Evolutionary conservation across 2,329 filamentous ascomycete genomes (phyloP).

Genomic region (Trichoderma koningiopsis): DNA sequence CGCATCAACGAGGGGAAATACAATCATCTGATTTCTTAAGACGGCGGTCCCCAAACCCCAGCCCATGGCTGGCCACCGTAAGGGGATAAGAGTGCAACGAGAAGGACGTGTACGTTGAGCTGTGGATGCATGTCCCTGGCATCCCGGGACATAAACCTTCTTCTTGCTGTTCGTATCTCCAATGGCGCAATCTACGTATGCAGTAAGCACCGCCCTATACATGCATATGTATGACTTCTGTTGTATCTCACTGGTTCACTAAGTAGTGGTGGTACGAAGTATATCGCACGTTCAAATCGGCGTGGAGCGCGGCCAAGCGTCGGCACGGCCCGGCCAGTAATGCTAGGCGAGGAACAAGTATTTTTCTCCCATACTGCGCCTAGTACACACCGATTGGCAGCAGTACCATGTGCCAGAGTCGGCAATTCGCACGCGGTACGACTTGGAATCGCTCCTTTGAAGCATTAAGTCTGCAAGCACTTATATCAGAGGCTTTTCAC

Average conservation of each 20-base stretch:
- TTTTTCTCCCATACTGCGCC: not conserved
- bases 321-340: slow-evolving; percentile 21
- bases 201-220: not conserved
- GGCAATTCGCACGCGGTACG: not conserved
- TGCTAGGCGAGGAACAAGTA: not conserved
- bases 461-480: not conserved
- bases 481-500: too few species aligned
- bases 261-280: not conserved
- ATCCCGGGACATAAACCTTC: not conserved
- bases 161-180: not conserved
- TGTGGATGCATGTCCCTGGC: not conserved
- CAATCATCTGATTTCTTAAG: not conserved
- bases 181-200: not conserved
- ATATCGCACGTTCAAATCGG: not conserved
- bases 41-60: not conserved
- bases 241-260: not conserved
- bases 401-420: not conserved
- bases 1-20: not conserved
- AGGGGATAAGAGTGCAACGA: not conserved
- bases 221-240: not conserved
- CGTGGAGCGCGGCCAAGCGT: slow-evolving; percentile 17
- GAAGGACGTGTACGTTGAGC: not conserved
- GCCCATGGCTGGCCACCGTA: not conserved
- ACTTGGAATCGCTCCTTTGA: not conserved
- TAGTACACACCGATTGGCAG: not conserved